Evolutionary conservation across 1,139 yeast genomes (phyloP), one percentile per base, ranked within the genome.

Genomic region (Candida dubliniensis): DNA sequence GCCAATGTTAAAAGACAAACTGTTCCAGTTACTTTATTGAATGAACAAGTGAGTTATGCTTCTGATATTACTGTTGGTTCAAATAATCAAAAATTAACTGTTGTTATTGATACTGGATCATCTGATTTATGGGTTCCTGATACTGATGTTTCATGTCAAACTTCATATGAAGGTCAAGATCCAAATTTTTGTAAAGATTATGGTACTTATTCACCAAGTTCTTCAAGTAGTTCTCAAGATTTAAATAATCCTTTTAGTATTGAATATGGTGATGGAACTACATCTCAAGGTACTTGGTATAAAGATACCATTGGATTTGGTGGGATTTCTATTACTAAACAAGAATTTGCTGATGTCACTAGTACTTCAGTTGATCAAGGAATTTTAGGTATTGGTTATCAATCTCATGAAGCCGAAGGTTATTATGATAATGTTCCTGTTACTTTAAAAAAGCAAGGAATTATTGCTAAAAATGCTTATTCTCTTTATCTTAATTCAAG

Each of bases 251-350:
- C 29, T 4, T 53, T 53, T 36, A 3, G 15, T 6, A 50, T 51
- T 42, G 34, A 24, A n/a, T 52, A 52, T 34, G 52, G 40, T 18
- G 55, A 52, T 43, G 38, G 43, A 8, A 32, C 51, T 14, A 36
- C 42, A 36, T 65, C 86, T 39, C 74, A 78, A 60, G 73, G 79
- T 45, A 62, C 70, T 44, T 83, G 87, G 88, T 72, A 81, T 40
- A 60, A 68, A 49, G 79, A 87, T 50, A 38, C 40, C 49, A 35
- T 56, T 14, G 27, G 27, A 8, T 34, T 56, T 5, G 50, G 52
- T 30, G 54, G 50, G 34, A 41, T 46, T 29, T 36, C 44, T 5
- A 30, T 50, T 27, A 47, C 42, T 15, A 30, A 31, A 2, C 52
- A 52, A 13, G 52, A 56, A 43, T 56, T 60, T 46, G 64, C 53